Base-by-base conservation (phyloP, 1,139 yeast species). In the Komagataea norvegica region DNA sequence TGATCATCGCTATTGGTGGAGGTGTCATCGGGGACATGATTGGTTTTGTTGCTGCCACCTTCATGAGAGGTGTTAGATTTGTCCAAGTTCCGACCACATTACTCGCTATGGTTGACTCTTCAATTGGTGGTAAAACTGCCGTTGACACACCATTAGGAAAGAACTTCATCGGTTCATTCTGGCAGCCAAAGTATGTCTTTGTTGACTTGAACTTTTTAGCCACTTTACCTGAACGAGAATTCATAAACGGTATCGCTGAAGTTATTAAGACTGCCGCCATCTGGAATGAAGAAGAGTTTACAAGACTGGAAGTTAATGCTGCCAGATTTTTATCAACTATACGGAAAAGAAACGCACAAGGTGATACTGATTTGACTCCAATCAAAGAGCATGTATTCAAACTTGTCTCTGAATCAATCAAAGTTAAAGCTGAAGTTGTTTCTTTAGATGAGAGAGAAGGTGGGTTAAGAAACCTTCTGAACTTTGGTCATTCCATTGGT, bases 21-120 rank as follows among this genome's bases (percentile, higher is more conserved):
- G 99, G 99, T 51, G 94, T 93, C 37, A 89, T 93, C 63, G 99
- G 99, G 41, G 99, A 93, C 58, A 91, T 93, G 98, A 86, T 91
- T 53, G 99, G 99, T 5, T 93, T 80, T 59, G 97, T 91, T 34
- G 98, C 98, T 15, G 94, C 98, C 21, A 91, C 98, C 5, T 93
- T 91, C 61, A 93, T 93, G 99, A 77, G 99, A 60, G 99, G 99
- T 38, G 95, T 93, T 14, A 74, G 96, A 47, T 86, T 88, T 44
- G 80, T 88, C 30, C 99, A 93, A 62, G 74, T 93, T 26, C 99
- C 99, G 35, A 91, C 98, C 5, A 84, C 95, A 32, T 67, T 93
- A 50, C 70, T 93, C 49, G 82, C 98, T 8, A 93, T 93, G 99
- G 98, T 93, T 16, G 99, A 93, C 62, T 88, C 97, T 4, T 85